Base-by-base conservation (phyloP, 2,329 filamentous ascomycete genomes). In the Byssoonygena ceratinophila region DNA sequence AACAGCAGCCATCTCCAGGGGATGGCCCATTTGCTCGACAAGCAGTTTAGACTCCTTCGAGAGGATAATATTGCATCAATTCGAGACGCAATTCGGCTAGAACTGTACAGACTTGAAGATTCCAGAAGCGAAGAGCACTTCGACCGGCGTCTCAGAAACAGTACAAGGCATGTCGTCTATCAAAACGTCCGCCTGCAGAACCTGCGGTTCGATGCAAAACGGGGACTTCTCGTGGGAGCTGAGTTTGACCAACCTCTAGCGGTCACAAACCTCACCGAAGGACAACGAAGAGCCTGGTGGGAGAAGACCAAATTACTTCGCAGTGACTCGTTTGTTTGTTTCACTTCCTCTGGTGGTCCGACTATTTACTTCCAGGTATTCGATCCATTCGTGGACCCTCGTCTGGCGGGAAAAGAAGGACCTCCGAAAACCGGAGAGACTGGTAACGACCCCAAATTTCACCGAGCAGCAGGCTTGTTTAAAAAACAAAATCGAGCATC, bases 21-120 rank as follows among this genome's bases (percentile, higher is more conserved):
- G 1, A 68, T 75, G 9, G 63, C 61, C 3, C 75, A 77, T 1
- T 68, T 77, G 1, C 60, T 81, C 0, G 78, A 81, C 60, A 67
- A 73, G 51, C 73, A 80, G 51, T 81, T 81, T 46, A 71, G 78
- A 14, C 69, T 81, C 0, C 60, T 80, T 1, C 70, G 78, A 1
- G 75, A 80, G 61, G 77, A 81, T 56, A 77, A 73, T 0, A 66
- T 80, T 1, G 76, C 76, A 0, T 73, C 78, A 53, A 64, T 81
- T 3, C 68, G 75, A 34, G 74, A 79, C 57, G 70, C 70, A 0
- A 70, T 77, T 1, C 66, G 68, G 36, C 56, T 68, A 22, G 66
- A 74, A 46, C 61, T 75, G 8, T 20, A 48, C n/a, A 48, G 29
- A 36, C 61, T 72, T 2, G 55, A 48, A 12, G 20, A 46, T 12